Conservation (phyloP, 2,329 filamentous ascomycete genomes). For the Penicillium sp. region DNA sequence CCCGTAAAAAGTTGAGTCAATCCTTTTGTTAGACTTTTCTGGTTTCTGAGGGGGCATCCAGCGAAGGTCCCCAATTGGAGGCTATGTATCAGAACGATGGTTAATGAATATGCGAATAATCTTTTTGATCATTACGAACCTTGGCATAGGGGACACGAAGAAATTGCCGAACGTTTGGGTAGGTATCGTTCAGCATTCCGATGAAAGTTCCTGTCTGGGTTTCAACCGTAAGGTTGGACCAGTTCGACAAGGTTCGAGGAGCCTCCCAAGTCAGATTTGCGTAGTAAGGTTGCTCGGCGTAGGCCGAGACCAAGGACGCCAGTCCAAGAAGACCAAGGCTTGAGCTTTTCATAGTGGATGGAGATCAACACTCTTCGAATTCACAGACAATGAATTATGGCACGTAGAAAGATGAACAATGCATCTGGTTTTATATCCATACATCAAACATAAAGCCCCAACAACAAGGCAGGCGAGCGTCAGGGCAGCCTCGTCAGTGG, state of each 20-base stretch:
- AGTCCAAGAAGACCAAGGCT: neutral
- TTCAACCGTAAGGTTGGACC: conserved; percentile 17
- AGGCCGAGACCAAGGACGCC: neutral
- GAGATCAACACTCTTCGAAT: neutral
- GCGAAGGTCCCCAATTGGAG: conserved; percentile 30
- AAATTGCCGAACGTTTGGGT: conserved; percentile 40
- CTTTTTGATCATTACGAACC: neutral
- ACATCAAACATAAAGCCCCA: neutral
- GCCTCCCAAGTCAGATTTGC: conserved; percentile 17
- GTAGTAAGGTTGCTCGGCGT: conserved; percentile 11
- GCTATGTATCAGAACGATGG: neutral
- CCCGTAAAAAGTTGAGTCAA: conserved; percentile 23
- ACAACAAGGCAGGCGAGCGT: neutral
- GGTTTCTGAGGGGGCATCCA: conserved; percentile 33
- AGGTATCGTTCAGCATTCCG: conserved; percentile 34
- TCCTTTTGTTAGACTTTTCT: conserved; percentile 6
- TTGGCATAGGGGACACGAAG: conserved; percentile 41
- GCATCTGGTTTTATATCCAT: neutral
- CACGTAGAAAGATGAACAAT: neutral
- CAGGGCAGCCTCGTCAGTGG: neutral
- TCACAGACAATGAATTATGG: neutral
- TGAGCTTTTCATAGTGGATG: neutral
- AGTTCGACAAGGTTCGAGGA: conserved; percentile 15
- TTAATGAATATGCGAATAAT: neutral
- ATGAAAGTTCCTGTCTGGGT: conserved; percentile 25